Base-by-base conservation (phyloP, 2,329 filamentous ascomycete genomes). In the Macroventuria anomochaeta region DNA sequence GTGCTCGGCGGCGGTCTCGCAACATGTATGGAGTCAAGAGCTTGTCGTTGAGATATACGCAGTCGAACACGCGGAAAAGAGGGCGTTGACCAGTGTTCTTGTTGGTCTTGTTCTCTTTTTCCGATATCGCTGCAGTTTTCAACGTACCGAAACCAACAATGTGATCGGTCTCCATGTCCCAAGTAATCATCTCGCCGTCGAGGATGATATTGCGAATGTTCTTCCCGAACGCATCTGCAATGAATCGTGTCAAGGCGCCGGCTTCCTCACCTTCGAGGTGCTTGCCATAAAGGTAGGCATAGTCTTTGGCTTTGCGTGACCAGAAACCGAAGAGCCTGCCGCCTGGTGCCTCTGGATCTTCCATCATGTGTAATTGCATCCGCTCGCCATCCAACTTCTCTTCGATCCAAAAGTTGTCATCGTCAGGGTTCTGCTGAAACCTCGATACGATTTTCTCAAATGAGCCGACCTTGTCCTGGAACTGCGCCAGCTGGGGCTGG, bases 111-210 rank as follows among this genome's bases (percentile, higher is more conserved):
- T 93, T 91, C 57, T 86, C 85, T 68, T 93, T 88, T 65, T 93
- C 90, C 0, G 87, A 83, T 26, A 96, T 76, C 0, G 93, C 93
- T 0, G 93, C 93, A 1, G 91, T 93, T 76, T 99, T 99, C 41
- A 99, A 81, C 0, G 91, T 96, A 7, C 95, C 95, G 72, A 99
- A 99, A 0, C 89, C 86, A 13, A 96, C 88, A 46, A 95, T 89
- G 49, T 89, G 89, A 76, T 96, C 89, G 42, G 89, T 81, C 37
- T 88, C 85, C 56, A 92, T 90, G 69, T 97, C 91, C 95, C 95
- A 99, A 0, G 93, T 96, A 53, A 99, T 92, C 95, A 99, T 99
- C 73, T 99, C 95, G 8, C 95, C 95, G 66, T 99, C 95, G 0
- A 99, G 81, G 42, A 99, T 96, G 60, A 96, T 82, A 68, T 90